phyloP scores from a whole-genome alignment of 225 moss, liverwort and hornwort species.

The Antitrichia curtipendula region DNA sequence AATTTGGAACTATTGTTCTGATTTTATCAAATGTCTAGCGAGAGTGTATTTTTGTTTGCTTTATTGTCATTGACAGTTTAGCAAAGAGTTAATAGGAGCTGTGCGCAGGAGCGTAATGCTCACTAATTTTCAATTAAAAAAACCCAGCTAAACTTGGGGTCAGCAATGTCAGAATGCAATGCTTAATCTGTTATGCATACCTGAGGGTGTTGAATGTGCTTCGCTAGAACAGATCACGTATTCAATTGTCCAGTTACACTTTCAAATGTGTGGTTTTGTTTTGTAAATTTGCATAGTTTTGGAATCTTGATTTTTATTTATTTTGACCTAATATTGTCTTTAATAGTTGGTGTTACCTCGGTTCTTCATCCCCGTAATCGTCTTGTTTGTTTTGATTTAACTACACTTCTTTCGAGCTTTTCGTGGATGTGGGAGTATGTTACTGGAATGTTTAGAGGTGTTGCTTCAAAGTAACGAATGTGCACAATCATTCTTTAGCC shows the following conservation, averaged over 20 bases:
- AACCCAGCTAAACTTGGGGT: background rate
- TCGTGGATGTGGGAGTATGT: background rate
- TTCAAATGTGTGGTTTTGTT: background rate
- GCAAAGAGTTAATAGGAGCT: background rate
- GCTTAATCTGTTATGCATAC: background rate
- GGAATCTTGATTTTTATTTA: background rate
- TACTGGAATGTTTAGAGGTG: background rate
- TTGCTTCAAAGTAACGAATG: background rate
- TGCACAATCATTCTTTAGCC: background rate
- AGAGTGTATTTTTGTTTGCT: background rate
- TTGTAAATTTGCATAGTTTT: background rate
- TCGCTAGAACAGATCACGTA: background rate
- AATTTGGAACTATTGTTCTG: background rate
- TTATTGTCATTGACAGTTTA: background rate
- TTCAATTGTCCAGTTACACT: background rate
- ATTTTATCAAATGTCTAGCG: background rate
- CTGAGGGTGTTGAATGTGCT: background rate
- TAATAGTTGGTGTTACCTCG: background rate
- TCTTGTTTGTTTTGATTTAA: background rate
- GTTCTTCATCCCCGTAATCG: too few species aligned
- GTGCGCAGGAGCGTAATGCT: background rate
- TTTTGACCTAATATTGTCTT: background rate
- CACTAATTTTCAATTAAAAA: background rate
- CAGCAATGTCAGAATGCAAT: background rate
- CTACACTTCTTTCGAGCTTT: background rate